These are phyloP conservation scores for Cystobasidiaceae sp. DNA, from an alignment of 1,284 basidiomycete species.

Conservation along the genomic window DNA sequence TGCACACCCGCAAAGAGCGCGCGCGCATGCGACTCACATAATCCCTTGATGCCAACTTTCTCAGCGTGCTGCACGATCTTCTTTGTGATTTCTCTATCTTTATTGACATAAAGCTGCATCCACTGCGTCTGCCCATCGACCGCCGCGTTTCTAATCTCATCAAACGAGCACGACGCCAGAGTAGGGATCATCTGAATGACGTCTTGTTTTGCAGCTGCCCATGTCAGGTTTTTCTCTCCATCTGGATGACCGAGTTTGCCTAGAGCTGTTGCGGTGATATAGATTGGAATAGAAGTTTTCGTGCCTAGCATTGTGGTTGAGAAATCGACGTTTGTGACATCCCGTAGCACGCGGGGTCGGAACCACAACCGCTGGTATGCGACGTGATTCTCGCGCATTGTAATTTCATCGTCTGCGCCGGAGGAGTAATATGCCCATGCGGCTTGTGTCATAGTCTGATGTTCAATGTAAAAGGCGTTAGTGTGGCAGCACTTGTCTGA, in stretches of 20 bases:
- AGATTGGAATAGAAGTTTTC: conserved; percentile 69
- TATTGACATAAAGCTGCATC: conserved; percentile 44
- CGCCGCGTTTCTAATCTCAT: conserved; percentile 76
- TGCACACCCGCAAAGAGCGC: not conserved
- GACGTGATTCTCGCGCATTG: conserved; percentile 71
- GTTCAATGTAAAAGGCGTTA: conserved; percentile 54
- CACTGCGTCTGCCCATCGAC: conserved; percentile 68
- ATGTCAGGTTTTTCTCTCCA: conserved; percentile 63
- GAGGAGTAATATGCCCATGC: conserved; percentile 73
- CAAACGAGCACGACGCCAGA: conserved; percentile 79
- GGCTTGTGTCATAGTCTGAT: conserved; percentile 65
- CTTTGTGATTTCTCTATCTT: conserved; percentile 72
- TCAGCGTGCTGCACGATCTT: conserved; percentile 65
- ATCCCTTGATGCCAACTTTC: conserved; percentile 67
- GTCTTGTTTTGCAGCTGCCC: conserved; percentile 69
- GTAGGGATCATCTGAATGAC: conserved; percentile 93
- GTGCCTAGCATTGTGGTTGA: conserved; percentile 40
- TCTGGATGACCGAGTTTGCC: conserved; percentile 68
- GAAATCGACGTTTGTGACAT: conserved; percentile 76
- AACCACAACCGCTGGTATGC: conserved; percentile 87
- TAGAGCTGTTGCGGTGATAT: conserved; percentile 59
- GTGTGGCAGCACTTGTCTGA: conserved; percentile 50
- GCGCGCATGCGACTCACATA: conserved; percentile 29
- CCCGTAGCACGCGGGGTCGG: conserved; percentile 75
- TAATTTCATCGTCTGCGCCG: conserved; percentile 75